Conservation (phyloP, 495 filamentous ascomycete species). For the Halenospora varia region DNA sequence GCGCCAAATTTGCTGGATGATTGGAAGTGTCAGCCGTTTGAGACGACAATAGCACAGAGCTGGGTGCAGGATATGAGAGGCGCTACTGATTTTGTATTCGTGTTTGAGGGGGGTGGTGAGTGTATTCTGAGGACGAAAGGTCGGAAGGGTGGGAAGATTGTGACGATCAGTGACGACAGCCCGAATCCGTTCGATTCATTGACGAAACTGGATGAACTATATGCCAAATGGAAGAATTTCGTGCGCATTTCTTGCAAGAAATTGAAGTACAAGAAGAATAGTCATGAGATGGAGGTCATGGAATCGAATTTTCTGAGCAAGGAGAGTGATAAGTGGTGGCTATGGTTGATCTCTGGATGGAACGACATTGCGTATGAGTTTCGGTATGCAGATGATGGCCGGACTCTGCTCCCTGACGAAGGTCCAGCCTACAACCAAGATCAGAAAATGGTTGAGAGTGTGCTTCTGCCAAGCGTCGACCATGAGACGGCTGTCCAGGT, state of each 20-base stretch:
- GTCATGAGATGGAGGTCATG: not conserved
- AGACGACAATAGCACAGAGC: not conserved
- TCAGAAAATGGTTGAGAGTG: not conserved
- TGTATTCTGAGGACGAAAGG: not conserved
- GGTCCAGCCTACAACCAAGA: not conserved
- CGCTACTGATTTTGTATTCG: not conserved
- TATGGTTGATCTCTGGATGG: not conserved
- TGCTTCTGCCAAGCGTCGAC: not conserved
- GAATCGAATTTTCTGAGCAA: not conserved
- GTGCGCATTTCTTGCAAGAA: not conserved
- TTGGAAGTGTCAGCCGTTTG: not conserved
- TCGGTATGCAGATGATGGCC: not conserved
- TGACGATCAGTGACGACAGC: not conserved
- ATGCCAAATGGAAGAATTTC: not conserved
- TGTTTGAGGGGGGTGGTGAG: too few relatives aligned
- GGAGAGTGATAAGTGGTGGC: not conserved
- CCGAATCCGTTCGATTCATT: not conserved
- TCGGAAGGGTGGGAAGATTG: not conserved
- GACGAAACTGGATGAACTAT: not conserved
- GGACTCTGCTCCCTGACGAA: not conserved
- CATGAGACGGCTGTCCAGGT: not conserved
- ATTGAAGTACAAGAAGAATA: too few relatives aligned
- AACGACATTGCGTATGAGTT: not conserved
- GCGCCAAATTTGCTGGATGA: not conserved
- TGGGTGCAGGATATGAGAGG: too few relatives aligned